phyloP scores from a whole-genome alignment of 2,329 filamentous ascomycete genomes.

The Gnomoniopsis sp. region DNA sequence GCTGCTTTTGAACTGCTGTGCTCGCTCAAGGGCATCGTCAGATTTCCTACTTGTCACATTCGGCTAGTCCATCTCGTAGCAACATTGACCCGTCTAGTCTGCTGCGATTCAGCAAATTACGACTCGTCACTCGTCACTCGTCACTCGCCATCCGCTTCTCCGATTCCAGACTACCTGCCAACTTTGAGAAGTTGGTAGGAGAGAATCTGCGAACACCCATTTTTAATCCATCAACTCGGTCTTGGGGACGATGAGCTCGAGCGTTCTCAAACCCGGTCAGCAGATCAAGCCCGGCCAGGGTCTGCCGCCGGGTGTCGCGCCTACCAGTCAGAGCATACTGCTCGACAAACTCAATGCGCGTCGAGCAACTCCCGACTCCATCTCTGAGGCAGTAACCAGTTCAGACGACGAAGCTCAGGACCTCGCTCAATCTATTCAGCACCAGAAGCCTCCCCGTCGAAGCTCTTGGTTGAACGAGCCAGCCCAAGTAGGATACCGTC shows the following conservation, averaged over 20 bases:
- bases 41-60: neutral
- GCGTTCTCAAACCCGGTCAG: slow-evolving; percentile 46
- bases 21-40: neutral
- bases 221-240: neutral
- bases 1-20: neutral
- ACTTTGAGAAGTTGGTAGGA: slow-evolving; percentile 1
- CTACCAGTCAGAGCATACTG: slow-evolving; percentile 61
- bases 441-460: slow-evolving; percentile 63
- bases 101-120: no score
- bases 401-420: slow-evolving; percentile 83
- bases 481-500: slow-evolving; percentile 52
- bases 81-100: neutral
- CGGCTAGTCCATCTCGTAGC: neutral
- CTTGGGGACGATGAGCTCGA: slow-evolving; percentile 46
- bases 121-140: no score
- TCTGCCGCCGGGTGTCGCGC: slow-evolving; percentile 39
- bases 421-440: slow-evolving; percentile 44
- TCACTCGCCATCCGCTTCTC: no score
- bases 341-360: slow-evolving; percentile 75
- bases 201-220: neutral
- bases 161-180: neutral
- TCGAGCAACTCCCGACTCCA: slow-evolving; percentile 75
- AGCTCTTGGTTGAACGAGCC: slow-evolving; percentile 88
- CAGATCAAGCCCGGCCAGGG: slow-evolving; percentile 49
- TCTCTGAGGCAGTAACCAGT: slow-evolving; percentile 83